These are phyloP conservation scores for Citrus cavaleriei DNA, from an alignment of 345 rosid genomes.

Conservation along the genomic window DNA sequence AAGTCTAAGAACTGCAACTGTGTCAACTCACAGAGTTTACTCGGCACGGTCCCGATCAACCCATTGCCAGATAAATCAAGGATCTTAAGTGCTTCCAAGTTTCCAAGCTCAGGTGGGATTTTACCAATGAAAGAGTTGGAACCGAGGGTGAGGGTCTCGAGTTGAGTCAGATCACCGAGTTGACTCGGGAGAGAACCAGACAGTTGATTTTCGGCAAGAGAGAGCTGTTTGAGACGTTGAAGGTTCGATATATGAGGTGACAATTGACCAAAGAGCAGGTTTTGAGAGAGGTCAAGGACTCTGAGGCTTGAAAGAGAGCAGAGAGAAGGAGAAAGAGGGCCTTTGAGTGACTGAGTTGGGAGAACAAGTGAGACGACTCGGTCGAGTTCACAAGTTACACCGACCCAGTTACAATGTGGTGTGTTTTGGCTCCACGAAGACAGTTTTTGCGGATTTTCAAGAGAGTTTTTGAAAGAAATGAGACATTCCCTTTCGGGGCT, in stretches of 20 bases:
- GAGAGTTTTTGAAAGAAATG: not conserved
- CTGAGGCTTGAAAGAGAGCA: conserved; percentile 49
- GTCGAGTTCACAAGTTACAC: conserved; percentile 11
- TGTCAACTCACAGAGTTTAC: conserved; percentile 36
- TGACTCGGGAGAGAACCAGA: conserved; percentile 43
- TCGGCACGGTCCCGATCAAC: conserved; percentile 51
- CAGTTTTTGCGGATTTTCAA: not conserved
- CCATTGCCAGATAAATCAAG: conserved; percentile 64
- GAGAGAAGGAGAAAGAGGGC: conserved; percentile 45
- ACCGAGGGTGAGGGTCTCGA: conserved; percentile 44
- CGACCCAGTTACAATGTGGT: not conserved
- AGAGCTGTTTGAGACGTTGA: not conserved
- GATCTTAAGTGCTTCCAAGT: conserved; percentile 37
- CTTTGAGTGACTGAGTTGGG: conserved; percentile 34
- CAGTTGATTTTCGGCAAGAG: conserved; percentile 20
- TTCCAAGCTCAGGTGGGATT: conserved; percentile 54
- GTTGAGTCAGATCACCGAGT: conserved; percentile 36
- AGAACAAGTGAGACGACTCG: conserved; percentile 48
- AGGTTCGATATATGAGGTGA: not conserved
- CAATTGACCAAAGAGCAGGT: not conserved
- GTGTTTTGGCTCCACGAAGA: not conserved
- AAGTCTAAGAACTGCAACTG: not conserved
- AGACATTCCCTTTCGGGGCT: not conserved
- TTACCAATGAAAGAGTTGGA: conserved; percentile 45
- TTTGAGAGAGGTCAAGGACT: conserved; percentile 52